Base-by-base conservation (phyloP, 192 early-diverging fungal species). In the Coemansia sp. region DNA sequence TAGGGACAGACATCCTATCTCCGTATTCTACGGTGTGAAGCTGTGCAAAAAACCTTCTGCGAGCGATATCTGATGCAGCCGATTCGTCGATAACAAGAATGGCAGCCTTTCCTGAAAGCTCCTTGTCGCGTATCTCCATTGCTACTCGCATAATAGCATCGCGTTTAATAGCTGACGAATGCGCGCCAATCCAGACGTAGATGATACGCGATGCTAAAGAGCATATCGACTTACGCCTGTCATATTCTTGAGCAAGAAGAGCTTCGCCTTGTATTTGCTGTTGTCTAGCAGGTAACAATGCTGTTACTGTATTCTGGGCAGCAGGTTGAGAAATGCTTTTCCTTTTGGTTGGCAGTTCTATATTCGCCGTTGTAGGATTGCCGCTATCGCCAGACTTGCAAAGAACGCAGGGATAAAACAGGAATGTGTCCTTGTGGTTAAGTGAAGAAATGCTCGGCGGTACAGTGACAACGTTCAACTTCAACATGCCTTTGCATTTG, bases 371-470 rank as follows among this genome's bases (percentile, higher is more conserved):
- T 2, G 34, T 8, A 57, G 6, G 2, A 39, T 42, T 5, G 56
- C 18, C 13, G 28, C 29, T n/a, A 23, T 18, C 16, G 29, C 31
- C 55, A 4, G 57, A 39, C 12, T 64, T 66, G 59, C 68, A 68
- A 40, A 74, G 70, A 33, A 71, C 21, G n/a, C 77, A 67, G 18
- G 77, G 77, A 15, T 81, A 81, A 12, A 81, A 63, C 20, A 81
- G 21, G 37, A 81, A 81, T 23, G 70, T 63, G 20, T 81, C 79
- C 48, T 73, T 81, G 64, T 81, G 79, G 64, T 77, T 77, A 12
- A 81, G 66, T 28, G 79, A 81, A 12, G 61, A 62, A 18, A 72
- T 25, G 56, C 63, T 39, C 3, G 67, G 31, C 2, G 73, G 70
- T 3, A 81, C 79, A 39, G 66, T 77, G 51, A 77, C 74, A 7